phyloP scores from a whole-genome alignment of 306 rosid species.

The Sesbania bispinosa region DNA sequence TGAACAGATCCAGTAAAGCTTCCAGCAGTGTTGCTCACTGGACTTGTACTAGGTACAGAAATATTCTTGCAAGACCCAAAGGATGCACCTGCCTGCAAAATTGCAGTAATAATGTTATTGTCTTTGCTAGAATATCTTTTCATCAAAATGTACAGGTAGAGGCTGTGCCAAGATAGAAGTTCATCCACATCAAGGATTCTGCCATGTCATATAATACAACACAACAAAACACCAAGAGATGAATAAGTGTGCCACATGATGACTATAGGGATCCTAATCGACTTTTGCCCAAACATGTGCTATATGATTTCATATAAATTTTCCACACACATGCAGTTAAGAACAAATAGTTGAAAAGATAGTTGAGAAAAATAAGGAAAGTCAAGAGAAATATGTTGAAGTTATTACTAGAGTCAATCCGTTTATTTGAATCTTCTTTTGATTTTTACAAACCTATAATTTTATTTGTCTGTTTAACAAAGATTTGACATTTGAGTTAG shows the following conservation, averaged over 20 bases:
- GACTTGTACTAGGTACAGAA: slow-evolving; percentile 54
- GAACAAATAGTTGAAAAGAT: background rate
- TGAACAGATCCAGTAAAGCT: slow-evolving; percentile 93
- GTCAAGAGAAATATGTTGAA: background rate
- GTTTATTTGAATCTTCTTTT: background rate
- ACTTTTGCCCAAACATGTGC: slow-evolving; percentile 5
- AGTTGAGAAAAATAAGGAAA: background rate
- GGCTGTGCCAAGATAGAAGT: background rate
- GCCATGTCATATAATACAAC: background rate
- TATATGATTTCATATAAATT: background rate
- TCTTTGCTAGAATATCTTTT: background rate
- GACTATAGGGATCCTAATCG: background rate
- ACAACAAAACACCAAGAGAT: slow-evolving; percentile 8
- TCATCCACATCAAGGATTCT: background rate
- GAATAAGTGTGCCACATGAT: background rate
- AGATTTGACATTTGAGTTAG: slow-evolving; percentile 10
- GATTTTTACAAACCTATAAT: background rate
- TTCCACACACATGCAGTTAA: background rate
- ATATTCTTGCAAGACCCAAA: slow-evolving; percentile 86
- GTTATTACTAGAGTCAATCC: background rate
- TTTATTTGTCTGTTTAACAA: background rate
- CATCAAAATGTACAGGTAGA: slow-evolving; percentile 20
- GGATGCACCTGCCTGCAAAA: slow-evolving; percentile 75
- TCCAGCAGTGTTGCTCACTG: slow-evolving; percentile 54
- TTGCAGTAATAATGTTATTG: slow-evolving; percentile 15